phyloP scores from a whole-genome alignment of 164 flowering plant species.

The Warburgia ugandensis region DNA sequence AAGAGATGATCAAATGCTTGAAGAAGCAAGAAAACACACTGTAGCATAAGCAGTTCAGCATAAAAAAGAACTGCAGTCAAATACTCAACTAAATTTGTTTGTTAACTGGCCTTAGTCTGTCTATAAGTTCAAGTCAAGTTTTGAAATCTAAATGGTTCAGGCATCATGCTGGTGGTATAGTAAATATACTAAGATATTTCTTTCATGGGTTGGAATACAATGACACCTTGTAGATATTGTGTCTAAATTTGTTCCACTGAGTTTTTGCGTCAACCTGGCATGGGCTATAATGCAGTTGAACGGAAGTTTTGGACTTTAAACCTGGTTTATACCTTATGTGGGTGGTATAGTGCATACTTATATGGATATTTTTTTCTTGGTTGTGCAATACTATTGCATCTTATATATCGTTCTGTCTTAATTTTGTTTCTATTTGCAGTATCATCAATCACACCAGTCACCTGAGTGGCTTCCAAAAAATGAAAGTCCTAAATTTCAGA shows the following conservation, averaged over 20 bases:
- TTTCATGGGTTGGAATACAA: not conserved
- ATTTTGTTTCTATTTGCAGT: constrained; percentile 21
- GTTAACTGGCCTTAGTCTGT: too few species aligned
- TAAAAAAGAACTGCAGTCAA: too few species aligned
- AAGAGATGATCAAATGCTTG: too few species aligned
- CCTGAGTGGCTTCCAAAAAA: constrained; percentile 34
- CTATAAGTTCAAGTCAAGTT: too few species aligned
- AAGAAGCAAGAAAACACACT: too few species aligned
- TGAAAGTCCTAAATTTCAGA: constrained; percentile 57
- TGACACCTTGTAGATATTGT: not conserved
- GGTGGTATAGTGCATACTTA: not conserved
- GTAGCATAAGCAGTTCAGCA: too few species aligned
- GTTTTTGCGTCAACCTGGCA: not conserved
- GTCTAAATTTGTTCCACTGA: not conserved
- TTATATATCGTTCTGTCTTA: not conserved
- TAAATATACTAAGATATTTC: not conserved
- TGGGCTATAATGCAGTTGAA: not conserved
- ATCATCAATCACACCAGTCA: constrained; percentile 29
- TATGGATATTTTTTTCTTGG: not conserved
- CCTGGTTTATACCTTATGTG: not conserved
- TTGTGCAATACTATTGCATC: not conserved
- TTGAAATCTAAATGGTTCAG: too few species aligned
- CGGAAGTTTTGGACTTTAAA: not conserved
- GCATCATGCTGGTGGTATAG: not conserved
- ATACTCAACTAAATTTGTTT: too few species aligned